Evolutionary conservation across 1,284 basidiomycete genomes (phyloP).

Genomic region (Pascua sp.): DNA sequence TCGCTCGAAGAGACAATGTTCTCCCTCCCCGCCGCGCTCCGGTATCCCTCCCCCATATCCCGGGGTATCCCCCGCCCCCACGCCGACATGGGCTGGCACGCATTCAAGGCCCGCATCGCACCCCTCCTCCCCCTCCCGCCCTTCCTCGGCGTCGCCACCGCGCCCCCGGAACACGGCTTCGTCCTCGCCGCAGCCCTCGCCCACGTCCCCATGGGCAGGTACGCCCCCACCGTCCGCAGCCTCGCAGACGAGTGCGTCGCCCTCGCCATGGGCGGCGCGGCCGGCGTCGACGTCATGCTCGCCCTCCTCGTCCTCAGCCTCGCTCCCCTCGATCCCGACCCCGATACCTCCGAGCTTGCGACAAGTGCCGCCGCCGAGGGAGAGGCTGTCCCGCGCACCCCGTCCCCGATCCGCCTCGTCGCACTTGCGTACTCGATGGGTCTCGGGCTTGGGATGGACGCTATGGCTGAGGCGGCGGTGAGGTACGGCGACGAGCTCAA

Average conservation of each 20-base stretch:
- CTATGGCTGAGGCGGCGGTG: conserved; percentile 3
- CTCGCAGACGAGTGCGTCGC: conserved; percentile 26
- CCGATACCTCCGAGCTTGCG: too few species aligned
- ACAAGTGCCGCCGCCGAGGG: too few species aligned
- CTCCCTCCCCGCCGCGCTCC: conserved; percentile 9
- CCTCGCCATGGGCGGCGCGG: conserved; percentile 23
- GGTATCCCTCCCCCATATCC: conserved; percentile 22
- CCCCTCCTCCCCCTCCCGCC: conserved; percentile 27
- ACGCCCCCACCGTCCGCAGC: conserved; percentile 1
- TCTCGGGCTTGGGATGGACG: conserved; percentile 21
- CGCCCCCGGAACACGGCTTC: conserved; percentile 29
- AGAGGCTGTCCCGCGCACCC: conserved; percentile 6
- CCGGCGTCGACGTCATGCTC: conserved; percentile 25
- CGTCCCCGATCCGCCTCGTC: conserved; percentile 22
- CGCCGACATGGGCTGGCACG: conserved; percentile 32
- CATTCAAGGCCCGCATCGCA: conserved; percentile 32
- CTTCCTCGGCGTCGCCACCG: conserved; percentile 25
- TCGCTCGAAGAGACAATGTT: conserved; percentile 23
- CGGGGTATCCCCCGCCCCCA: conserved; percentile 17
- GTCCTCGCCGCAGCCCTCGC: conserved; percentile 28
- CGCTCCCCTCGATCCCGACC: conserved; percentile 12
- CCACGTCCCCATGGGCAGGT: conserved; percentile 11
- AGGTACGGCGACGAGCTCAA: conserved; percentile 6
- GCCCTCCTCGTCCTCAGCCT: conserved; percentile 32
- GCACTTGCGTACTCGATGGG: conserved; percentile 29